Conservation (phyloP, 2,329 filamentous ascomycete species). For the Herpotrichia juniperi region DNA sequence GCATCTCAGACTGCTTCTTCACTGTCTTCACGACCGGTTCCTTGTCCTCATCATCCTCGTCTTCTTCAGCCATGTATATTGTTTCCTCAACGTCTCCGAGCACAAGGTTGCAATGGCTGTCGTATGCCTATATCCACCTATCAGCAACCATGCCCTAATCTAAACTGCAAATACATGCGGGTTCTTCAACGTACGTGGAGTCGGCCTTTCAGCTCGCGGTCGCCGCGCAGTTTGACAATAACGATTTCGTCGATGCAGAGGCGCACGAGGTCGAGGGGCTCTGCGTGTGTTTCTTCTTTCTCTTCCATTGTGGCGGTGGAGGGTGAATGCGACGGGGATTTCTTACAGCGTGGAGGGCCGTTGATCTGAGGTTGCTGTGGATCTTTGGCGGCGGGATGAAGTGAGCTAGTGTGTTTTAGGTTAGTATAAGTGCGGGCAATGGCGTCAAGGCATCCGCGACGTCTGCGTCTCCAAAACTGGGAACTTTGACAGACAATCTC, state of each 20-base stretch:
- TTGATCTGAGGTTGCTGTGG: constrained; percentile 13
- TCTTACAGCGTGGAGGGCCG: background rate
- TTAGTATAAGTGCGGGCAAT: constrained; percentile 12
- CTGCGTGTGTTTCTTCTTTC: constrained; percentile 74
- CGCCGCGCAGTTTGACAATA: constrained; percentile 94
- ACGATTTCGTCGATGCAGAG: constrained; percentile 94
- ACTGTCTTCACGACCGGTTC: constrained; percentile 63
- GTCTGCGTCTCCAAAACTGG: constrained; percentile 1
- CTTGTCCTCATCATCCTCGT: constrained; percentile 73
- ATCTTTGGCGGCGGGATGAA: constrained; percentile 20
- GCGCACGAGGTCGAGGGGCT: constrained; percentile 94
- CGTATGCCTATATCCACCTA: constrained; percentile 74
- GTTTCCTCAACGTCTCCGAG: constrained; percentile 97
- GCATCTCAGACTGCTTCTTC: constrained; percentile 97
- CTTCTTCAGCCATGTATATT: constrained; percentile 90
- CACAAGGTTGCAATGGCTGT: constrained; percentile 97
- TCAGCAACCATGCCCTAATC: constrained; percentile 12
- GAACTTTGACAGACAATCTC: background rate
- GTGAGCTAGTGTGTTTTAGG: constrained; percentile 3
- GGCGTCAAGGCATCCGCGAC: constrained; percentile 3
- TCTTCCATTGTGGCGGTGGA: constrained; percentile 72
- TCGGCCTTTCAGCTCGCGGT: constrained; percentile 92
- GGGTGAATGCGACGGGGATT: background rate
- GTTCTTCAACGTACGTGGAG: constrained; percentile 71
- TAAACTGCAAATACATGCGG: background rate